phyloP scores from a whole-genome alignment of 306 rosid genomes.

The Lotus japonicus region DNA sequence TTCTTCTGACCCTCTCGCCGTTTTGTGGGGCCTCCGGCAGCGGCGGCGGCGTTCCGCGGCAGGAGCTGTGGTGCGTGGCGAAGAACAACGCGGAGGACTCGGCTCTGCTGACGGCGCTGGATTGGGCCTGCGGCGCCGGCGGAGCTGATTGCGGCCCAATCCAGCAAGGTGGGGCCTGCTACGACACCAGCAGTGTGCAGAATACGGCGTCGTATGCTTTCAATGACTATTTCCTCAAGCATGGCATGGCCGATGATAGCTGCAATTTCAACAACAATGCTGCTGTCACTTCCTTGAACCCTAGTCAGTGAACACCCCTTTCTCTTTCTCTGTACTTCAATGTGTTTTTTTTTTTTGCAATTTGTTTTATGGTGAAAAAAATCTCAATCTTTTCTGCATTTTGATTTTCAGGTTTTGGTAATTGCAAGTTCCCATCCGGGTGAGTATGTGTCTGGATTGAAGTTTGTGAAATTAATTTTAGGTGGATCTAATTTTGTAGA shows the following conservation, averaged over 20 bases:
- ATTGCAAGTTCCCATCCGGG: constrained; percentile 86
- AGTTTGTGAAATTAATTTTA: background rate
- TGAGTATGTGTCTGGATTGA: constrained; percentile 6
- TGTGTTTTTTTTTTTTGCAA: no score
- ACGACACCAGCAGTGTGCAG: constrained; percentile 49
- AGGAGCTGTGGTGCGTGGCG: constrained; percentile 94
- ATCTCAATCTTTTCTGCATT: constrained; percentile 2
- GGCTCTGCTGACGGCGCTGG: constrained; percentile 57
- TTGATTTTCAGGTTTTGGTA: constrained; percentile 60
- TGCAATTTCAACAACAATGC: constrained; percentile 72
- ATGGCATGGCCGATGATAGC: constrained; percentile 66
- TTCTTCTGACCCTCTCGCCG: constrained; percentile 12
- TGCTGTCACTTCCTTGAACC: constrained; percentile 70
- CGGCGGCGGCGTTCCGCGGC: constrained; percentile 15
- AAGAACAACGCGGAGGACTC: constrained; percentile 89
- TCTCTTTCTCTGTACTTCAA: background rate
- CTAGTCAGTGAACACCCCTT: constrained; percentile 42
- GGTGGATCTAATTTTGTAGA: background rate
- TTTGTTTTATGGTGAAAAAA: background rate
- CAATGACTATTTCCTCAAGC: constrained; percentile 66
- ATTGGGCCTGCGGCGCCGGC: constrained; percentile 89
- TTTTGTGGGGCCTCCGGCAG: constrained; percentile 18
- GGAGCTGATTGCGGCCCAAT: constrained; percentile 76
- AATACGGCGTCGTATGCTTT: constrained; percentile 76
- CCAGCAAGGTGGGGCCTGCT: constrained; percentile 77